Evolutionary conservation across 139 green algal species (phyloP).

Genomic region (Monoraphidium neglectum): DNA sequence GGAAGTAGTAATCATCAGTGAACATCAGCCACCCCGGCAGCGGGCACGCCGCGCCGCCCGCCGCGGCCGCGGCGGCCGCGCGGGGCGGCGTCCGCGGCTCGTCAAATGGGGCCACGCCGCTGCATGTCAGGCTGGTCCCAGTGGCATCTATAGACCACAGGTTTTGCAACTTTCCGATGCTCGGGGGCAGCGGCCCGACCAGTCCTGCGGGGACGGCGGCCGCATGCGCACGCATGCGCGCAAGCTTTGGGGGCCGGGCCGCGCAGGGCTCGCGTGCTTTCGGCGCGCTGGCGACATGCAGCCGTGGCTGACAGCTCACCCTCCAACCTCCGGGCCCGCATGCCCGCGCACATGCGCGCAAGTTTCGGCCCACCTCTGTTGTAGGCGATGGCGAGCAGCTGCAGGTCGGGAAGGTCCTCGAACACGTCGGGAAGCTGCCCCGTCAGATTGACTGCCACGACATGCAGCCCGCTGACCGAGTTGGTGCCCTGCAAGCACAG

Average conservation of each 20-base stretch:
- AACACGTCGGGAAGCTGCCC: slow-evolving; percentile 26
- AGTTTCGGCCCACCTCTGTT: slow-evolving; percentile 17
- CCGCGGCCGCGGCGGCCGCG: neutral
- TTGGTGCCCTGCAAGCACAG: slow-evolving; percentile 1
- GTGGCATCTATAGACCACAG: neutral
- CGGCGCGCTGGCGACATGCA: neutral
- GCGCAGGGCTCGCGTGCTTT: neutral
- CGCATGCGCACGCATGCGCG: neutral
- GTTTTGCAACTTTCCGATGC: neutral
- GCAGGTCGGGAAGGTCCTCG: slow-evolving; percentile 9
- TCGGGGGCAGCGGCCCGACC: slow-evolving; percentile 5
- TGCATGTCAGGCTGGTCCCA: neutral
- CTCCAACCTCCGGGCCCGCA: neutral
- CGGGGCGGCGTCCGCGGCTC: neutral
- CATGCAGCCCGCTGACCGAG: slow-evolving; percentile 15
- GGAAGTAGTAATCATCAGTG: neutral
- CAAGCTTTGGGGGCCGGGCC: neutral
- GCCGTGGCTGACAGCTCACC: neutral
- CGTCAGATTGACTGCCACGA: slow-evolving; percentile 7
- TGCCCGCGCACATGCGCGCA: neutral
- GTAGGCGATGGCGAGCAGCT: slow-evolving; percentile 13
- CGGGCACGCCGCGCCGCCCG: slow-evolving; percentile 4
- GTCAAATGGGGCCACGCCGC: neutral
- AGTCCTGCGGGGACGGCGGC: slow-evolving; percentile 5
- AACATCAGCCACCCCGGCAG: slow-evolving; percentile 22